A percentile compares a stretch with the other conserved stretches of the same genome.
These are phyloP conservation scores for Didymella exigua DNA, from an alignment of 2,329 filamentous ascomycete species.

Conservation along the genomic window DNA sequence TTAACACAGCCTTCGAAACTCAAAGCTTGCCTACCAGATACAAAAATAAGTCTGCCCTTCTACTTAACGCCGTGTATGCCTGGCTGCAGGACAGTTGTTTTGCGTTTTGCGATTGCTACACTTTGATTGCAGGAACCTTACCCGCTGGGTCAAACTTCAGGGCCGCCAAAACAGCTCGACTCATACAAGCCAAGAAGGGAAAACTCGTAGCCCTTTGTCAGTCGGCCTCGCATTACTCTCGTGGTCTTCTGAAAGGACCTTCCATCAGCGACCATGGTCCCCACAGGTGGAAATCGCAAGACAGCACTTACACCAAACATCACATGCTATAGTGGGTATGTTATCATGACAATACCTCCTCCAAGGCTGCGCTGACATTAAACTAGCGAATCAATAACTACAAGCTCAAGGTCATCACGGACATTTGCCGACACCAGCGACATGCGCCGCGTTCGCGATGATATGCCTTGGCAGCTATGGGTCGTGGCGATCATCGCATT, in stretches of 20 bases:
- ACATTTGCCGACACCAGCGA: conserved; percentile 8
- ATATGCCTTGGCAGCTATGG: conserved; percentile 34
- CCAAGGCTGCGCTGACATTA: not conserved
- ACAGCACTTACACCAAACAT: not conserved
- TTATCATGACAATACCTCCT: not conserved
- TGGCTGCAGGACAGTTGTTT: conserved; percentile 2
- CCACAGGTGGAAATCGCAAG: not conserved
- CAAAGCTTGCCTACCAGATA: not conserved
- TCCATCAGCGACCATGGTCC: not conserved
- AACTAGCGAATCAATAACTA: conserved; percentile 1
- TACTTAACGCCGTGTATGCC: not conserved
- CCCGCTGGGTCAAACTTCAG: not conserved
- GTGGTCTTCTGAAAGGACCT: not conserved
- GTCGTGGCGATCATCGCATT: conserved; percentile 32
- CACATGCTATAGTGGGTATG: conserved; percentile 4
- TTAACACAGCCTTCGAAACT: conserved; percentile 8
- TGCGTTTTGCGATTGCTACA: not conserved
- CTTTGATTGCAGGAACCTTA: not conserved
- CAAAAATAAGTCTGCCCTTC: not conserved
- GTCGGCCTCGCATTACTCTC: not conserved
- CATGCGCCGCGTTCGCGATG: conserved; percentile 30
- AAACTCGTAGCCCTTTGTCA: not conserved
- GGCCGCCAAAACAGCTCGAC: not conserved
- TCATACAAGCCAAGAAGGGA: not conserved
- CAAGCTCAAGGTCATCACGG: conserved; percentile 12